Evolutionary conservation across 1,284 basidiomycete species (phyloP).

Genomic region (Cryptococcus maquisensis): DNA sequence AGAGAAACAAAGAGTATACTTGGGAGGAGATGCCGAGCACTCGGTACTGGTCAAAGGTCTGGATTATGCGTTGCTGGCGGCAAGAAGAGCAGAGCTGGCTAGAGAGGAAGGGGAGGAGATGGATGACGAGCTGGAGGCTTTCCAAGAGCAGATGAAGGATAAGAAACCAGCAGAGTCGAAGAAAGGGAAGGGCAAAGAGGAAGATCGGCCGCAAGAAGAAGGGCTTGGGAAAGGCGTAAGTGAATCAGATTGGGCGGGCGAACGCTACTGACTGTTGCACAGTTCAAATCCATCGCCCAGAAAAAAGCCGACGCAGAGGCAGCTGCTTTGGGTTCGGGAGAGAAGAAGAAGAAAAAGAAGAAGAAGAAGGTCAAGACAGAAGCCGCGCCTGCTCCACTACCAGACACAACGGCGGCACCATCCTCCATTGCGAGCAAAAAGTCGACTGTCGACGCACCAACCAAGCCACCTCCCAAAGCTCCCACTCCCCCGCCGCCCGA

Average conservation of each 20-base stretch:
- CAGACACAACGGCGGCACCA: background rate
- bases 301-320: conserved; percentile 28
- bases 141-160: conserved; percentile 15
- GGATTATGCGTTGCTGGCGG: conserved; percentile 77
- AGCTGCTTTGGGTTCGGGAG: conserved; percentile 16
- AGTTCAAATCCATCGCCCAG: conserved; percentile 45
- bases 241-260: background rate
- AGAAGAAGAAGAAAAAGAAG: conserved; percentile 53
- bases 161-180: conserved; percentile 6
- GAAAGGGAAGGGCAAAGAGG: conserved; percentile 51
- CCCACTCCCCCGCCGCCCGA: conserved; percentile 1
- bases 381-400: background rate
- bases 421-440: no score
- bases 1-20: conserved; percentile 69
- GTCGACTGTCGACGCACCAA: background rate
- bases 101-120: conserved; percentile 58
- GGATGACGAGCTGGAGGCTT: conserved; percentile 68
- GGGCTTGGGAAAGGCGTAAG: conserved; percentile 37
- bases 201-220: conserved; percentile 50
- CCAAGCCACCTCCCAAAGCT: background rate
- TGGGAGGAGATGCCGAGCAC: conserved; percentile 83
- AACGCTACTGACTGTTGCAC: background rate
- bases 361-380: conserved; percentile 44
- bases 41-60: conserved; percentile 83
- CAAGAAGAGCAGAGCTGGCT: conserved; percentile 65